A percentile compares a stretch with the other conserved stretches of the same genome.
Evolutionary conservation across 192 early-diverging fungal species (phyloP).

Genomic region (Allomyces macrogynus): DNA sequence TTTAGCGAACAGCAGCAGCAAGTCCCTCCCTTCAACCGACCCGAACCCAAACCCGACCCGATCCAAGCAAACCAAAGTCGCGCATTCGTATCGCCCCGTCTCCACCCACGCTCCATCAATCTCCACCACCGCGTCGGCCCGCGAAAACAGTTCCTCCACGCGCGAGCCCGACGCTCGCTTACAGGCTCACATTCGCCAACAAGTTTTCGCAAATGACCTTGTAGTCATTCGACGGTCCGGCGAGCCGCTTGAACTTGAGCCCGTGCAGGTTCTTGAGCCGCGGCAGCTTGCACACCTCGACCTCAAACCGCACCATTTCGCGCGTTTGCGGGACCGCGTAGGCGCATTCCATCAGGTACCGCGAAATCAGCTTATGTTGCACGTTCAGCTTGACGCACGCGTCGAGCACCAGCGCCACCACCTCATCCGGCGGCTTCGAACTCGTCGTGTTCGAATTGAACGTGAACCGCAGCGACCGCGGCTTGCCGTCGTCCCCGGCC

Average conservation of each 20-base stretch:
- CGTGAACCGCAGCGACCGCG: conserved; percentile 37
- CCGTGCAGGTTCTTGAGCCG: conserved; percentile 63
- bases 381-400: conserved; percentile 18
- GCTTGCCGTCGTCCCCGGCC: conserved; percentile 23
- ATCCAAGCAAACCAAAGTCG: no score
- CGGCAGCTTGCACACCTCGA: conserved; percentile 62
- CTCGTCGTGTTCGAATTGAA: conserved; percentile 43
- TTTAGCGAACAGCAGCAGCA: no score
- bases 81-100: no score
- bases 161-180: conserved; percentile 1
- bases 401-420: conserved; percentile 21
- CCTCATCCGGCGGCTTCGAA: conserved; percentile 36
- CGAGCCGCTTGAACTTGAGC: conserved; percentile 64
- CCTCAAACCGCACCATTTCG: conserved; percentile 42
- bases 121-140: no score
- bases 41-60: no score
- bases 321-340: conserved; percentile 6
- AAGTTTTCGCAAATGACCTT: conserved; percentile 79
- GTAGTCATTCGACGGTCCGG: conserved; percentile 61
- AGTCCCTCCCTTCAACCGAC: no score
- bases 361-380: conserved; percentile 12
- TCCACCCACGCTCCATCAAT: no score
- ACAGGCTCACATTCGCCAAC: conserved; percentile 52
- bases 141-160: no score
- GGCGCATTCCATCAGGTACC: conserved; percentile 28